Evolutionary conservation across 768 basidiomycete genomes (phyloP), one percentile per base, ranked within the genome.

Genomic region (Collybia nuda): DNA sequence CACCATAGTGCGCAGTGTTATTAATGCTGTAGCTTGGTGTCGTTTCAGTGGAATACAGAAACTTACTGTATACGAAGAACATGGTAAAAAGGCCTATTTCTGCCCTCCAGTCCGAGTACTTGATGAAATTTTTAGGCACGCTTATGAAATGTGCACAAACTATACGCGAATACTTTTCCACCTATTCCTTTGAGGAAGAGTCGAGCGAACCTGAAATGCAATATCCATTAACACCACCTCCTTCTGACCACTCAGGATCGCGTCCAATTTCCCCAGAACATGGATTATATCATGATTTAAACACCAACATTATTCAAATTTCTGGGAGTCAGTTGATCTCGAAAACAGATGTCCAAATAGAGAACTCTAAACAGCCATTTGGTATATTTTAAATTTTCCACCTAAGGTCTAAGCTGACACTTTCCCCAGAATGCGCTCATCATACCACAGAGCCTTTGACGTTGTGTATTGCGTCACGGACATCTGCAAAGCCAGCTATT

Each of bases 141-240:
- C 67, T 81, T 40, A 55, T 68, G 11, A 57, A 66, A 52, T 73
- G 70, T 50, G 68, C 71, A 7, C 68, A 74, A 47, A 62, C 64
- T 24, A 76, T 82, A 32, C 70, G 67, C 35, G 69, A 70, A 53
- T 68, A 40, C 54, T 6, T 40, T 51, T 50, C 54, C 24, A 23
- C 44, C 43, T 47, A 54, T 37, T 53, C 47, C 18, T 48, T 51
- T 24, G 56, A 56, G 6, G 58, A 61, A 37, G 51, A 56, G 24
- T 60, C 58, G 14, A 54, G 55, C 14, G 60, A 60, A 42, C 79
- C 81, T 17, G 86, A 88, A 48, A 65, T 79, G 2, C 79, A 83
- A 59, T 90, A 84, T 63, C 90, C 89, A 36, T 71, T 81, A 39
- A 91, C 89, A 0, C 90, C 89, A n/a, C 90, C 89, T 2, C 70